Conservation (phyloP, 768 basidiomycete genomes). For the Leucocoprinus birnbaumii region DNA sequence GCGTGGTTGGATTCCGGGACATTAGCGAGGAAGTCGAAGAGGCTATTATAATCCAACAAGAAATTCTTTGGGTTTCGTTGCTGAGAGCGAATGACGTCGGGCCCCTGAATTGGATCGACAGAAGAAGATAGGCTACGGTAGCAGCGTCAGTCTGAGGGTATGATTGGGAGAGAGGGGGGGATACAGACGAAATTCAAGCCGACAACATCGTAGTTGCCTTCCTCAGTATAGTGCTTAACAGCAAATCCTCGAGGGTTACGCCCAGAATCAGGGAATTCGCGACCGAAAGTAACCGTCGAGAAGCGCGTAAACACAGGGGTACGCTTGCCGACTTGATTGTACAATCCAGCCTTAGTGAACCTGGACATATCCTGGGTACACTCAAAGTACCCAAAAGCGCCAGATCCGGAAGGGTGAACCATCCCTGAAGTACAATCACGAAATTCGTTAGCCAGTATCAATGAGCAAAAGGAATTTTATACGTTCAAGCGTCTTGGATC, state of each 20-base stretch:
- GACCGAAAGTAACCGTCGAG: constrained; percentile 14
- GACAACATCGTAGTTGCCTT: constrained; percentile 14
- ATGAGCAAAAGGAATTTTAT: too few species aligned
- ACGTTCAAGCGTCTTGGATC: constrained; percentile 14
- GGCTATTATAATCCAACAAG: constrained; percentile 11
- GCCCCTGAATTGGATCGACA: constrained; percentile 13
- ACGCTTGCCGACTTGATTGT: constrained; percentile 4
- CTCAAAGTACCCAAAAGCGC: constrained; percentile 13
- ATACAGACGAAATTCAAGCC: constrained; percentile 11
- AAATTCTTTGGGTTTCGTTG: constrained; percentile 11
- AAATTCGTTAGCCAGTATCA: too few species aligned
- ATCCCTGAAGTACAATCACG: constrained; percentile 6
- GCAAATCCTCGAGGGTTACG: constrained; percentile 14
- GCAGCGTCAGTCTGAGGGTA: background rate
- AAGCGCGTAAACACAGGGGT: constrained; percentile 12
- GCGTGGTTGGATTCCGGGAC: constrained; percentile 13
- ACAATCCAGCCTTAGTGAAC: constrained; percentile 13
- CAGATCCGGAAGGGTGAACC: constrained; percentile 12
- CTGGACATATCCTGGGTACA: constrained; percentile 13
- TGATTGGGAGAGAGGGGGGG: background rate
- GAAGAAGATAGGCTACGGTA: constrained; percentile 10
- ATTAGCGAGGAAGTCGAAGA: constrained; percentile 14
- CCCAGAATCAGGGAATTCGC: constrained; percentile 12
- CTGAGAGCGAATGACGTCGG: constrained; percentile 14
- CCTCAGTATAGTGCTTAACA: constrained; percentile 14